Base-by-base conservation (phyloP, 116 monocot genomes). In the Iris pallida region DNA sequence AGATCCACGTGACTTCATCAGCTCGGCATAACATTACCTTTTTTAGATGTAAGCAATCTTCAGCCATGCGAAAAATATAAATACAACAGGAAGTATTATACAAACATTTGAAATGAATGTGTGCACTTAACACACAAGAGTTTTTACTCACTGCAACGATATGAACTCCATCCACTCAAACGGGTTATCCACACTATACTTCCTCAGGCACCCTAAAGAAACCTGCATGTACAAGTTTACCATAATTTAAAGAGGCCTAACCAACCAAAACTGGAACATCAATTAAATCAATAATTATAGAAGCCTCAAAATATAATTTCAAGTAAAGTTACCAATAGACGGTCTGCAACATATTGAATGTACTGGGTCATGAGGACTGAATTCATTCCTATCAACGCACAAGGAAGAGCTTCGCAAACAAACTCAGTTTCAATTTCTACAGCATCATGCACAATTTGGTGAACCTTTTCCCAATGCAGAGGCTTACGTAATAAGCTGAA, bases 81-180 rank as follows among this genome's bases (percentile, higher is more conserved):
- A 30, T 30, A 1, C 30, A 30, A 30, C 30, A 30, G 30, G 30
- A 30, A 30, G 30, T 0, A 30, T 30, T 1, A 30, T 30, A 30
- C 30, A 30, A 30, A 30, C 30, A 30, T 30, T 30, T 30, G 30
- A 30, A 30, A 30, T 30, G 30, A 30, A 30, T 30, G 0, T 30
- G 30, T 30, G 30, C 30, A 30, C 30, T 30, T 30, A 30, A 30
- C 30, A 30, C 3, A 15, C 7, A 2, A 8, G 5, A 42, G 30
- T 8, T 51, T 51, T n/a, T 47, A 71, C 77, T 78, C 47, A 72
- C 79, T 80, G 80, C 61, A 80, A 46, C 11, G 80, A 80, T 53
- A 80, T 80, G 54, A 72, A 63, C 66, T 80, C 80, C 80, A 80
- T 80, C 80, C 80, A 80, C 4, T 80, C 80, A 60, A 80, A 80